A percentile compares a stretch with the other conserved stretches of the same genome.
phyloP scores from a whole-genome alignment of 768 basidiomycete species.

The Leccinum subtestaceum region DNA sequence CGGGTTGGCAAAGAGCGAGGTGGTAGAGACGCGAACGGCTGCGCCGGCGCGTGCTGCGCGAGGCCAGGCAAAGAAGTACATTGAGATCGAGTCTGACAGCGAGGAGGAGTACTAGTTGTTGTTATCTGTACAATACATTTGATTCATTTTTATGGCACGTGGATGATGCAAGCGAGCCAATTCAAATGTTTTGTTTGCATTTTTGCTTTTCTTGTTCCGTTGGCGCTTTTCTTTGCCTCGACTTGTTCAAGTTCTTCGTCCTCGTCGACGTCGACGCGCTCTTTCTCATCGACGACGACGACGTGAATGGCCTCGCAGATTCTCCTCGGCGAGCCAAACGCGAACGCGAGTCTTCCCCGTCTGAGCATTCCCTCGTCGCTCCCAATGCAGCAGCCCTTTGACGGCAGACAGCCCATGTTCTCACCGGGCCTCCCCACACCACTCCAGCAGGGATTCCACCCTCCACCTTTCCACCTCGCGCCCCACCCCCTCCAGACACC shows the following conservation, averaged over 20 bases:
- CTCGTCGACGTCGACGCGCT: constrained; percentile 11
- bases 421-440: constrained; percentile 65
- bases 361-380: constrained; percentile 57
- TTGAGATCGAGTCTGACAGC: constrained; percentile 54
- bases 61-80: constrained; percentile 55
- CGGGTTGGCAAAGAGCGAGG: constrained; percentile 38
- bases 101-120: constrained; percentile 41
- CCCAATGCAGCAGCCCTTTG: constrained; percentile 55
- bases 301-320: background rate
- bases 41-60: constrained; percentile 49
- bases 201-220: background rate
- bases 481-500: constrained; percentile 61
- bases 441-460: constrained; percentile 56
- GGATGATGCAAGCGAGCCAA: constrained; percentile 12
- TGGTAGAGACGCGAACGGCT: constrained; percentile 39
- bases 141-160: constrained; percentile 11
- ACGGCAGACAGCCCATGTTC: constrained; percentile 48
- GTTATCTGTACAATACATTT: background rate
- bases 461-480: constrained; percentile 44
- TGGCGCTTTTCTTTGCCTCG: background rate
- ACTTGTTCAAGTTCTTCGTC: background rate
- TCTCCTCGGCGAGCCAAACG: background rate
- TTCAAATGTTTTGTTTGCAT: background rate
- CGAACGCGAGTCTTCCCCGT: constrained; percentile 37
- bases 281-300: background rate